Evolutionary conservation across 164 flowering plant genomes (phyloP), one percentile per base, ranked within the genome.

Genomic region (Nymphaea colorata): DNA sequence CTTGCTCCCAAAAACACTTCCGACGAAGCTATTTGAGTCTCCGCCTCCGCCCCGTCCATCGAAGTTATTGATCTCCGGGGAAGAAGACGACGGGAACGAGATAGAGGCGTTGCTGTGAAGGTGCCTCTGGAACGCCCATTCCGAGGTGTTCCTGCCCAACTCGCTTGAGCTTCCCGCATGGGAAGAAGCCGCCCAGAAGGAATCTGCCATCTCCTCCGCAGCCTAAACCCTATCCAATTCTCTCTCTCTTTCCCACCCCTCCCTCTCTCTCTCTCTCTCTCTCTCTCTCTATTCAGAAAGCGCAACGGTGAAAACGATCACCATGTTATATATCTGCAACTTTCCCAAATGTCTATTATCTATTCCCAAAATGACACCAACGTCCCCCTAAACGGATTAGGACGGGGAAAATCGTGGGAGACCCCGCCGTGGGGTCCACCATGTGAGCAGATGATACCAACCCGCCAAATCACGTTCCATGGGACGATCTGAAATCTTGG

Each of bases 51-150:
- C 41, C n/a, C 64, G 3, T 12, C n/a, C n/a, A 41, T 12, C 42
- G 55, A 11, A 5, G 67, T 6, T 43, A 59, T 5, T 59, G 68
- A 42, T 42, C 67, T 16, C 15, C 59, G 63, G 41, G 73, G 16
- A 47, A 43, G 44, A 66, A 12, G 63, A 36, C 36, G 59, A 63
- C 14, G 64, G 67, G 18, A 66, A 43, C 4, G 66, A 11, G 59
- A 70, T n/a, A 47, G 75, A 55, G 3, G 78, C 64, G 6, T 81
- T 81, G 66, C 87, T 91, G 66, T 83, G 87, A 5, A 92, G 79
- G 61, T 87, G 88, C 7, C 82, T 77, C 78, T 95, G 90, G 53
- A 95, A 90, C 0, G 92, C 86, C 98, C 96, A 95, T 65, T 95
- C 98, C 3, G 99, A 95, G 4, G 82, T 74, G 78, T 91, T 92